Conservation (phyloP, 345 rosid genomes). For the Rhodamnia rubescens region DNA sequence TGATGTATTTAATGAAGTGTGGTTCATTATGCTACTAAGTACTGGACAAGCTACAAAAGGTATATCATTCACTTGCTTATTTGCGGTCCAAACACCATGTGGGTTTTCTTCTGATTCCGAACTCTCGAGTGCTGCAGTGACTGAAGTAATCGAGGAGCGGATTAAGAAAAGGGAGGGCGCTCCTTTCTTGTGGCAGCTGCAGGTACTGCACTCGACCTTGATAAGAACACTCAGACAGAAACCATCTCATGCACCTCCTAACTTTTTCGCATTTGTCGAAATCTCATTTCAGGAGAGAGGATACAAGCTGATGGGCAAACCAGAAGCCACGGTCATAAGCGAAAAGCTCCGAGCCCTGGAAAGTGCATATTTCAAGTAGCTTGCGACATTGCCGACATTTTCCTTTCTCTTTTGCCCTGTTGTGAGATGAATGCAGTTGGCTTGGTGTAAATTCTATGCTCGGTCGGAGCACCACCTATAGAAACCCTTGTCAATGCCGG, state of each 20-base stretch:
- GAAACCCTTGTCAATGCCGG: no score
- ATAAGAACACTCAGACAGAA: not conserved
- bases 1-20: conserved; percentile 86
- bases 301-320: conserved; percentile 31
- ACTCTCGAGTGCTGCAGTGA: conserved; percentile 21
- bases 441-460: not conserved
- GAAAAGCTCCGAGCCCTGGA: conserved; percentile 54
- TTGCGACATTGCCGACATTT: not conserved
- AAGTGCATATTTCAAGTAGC: conserved; percentile 38
- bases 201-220: conserved; percentile 24
- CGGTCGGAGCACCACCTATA: not conserved
- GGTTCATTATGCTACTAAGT: conserved; percentile 54
- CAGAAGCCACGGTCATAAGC: conserved; percentile 27
- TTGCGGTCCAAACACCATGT: not conserved
- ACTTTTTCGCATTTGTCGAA: no score
- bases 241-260: not conserved
- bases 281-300: conserved; percentile 51
- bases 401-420: not conserved
- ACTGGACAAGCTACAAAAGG: conserved; percentile 53
- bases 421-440: not conserved
- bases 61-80: conserved; percentile 1
- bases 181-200: conserved; percentile 75
- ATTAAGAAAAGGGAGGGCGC: conserved; percentile 54
- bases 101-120: not conserved
- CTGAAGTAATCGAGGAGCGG: conserved; percentile 41